Evolutionary conservation across 495 filamentous ascomycete genomes (phyloP).

Genomic region (Beverwykella pulmonaria): DNA sequence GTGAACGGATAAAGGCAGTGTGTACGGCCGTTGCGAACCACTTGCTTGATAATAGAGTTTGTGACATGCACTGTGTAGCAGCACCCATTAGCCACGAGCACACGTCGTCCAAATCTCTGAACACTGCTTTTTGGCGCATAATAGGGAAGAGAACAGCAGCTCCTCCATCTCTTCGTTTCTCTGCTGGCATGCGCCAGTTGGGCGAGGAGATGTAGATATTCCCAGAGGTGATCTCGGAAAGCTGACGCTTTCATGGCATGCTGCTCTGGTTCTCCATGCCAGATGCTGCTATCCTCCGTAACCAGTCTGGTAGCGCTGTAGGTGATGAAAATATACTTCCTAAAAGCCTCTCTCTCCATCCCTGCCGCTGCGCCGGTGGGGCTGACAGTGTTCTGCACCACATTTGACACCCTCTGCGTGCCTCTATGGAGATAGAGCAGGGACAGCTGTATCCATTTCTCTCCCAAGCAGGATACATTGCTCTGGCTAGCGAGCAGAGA

Average conservation of each 20-base stretch:
- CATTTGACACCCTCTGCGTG: too few species aligned
- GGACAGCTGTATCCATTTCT: neutral
- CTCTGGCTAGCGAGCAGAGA: neutral
- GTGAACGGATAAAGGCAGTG: conserved; percentile 34
- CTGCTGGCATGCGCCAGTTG: neutral
- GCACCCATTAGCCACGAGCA: conserved; percentile 20
- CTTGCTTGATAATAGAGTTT: conserved; percentile 19
- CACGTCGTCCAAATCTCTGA: neutral
- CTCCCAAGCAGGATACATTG: neutral
- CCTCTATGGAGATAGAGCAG: neutral
- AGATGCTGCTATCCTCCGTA: too few species aligned
- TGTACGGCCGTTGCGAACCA: conserved; percentile 27
- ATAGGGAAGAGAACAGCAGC: neutral
- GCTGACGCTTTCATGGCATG: neutral
- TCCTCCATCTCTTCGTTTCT: neutral
- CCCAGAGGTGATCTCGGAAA: too few species aligned
- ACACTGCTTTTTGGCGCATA: neutral
- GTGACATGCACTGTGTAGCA: conserved; percentile 30
- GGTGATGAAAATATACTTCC: too few species aligned
- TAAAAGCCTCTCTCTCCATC: too few species aligned
- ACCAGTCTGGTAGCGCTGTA: neutral
- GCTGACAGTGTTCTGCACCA: too few species aligned
- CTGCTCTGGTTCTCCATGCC: neutral
- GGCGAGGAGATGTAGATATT: too few species aligned
- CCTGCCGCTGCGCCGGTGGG: too few species aligned